Evolutionary conservation across 371 early-diverging fungal genomes (phyloP).

Genomic region (Mortierella sp.): DNA sequence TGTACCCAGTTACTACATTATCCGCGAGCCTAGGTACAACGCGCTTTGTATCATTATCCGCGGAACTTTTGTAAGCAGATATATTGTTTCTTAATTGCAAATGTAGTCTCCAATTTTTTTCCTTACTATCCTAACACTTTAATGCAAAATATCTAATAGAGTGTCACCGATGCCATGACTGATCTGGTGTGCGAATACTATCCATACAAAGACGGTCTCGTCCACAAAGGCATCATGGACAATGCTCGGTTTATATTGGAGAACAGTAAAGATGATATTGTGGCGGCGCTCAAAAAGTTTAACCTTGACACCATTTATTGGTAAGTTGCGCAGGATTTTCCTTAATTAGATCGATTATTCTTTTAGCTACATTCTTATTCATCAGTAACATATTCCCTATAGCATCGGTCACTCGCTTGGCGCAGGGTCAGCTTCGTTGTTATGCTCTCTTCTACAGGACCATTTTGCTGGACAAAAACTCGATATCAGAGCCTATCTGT

Average conservation of each 20-base stretch:
- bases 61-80: slow-evolving; percentile 79
- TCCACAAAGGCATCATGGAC: slow-evolving; percentile 86
- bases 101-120: background rate
- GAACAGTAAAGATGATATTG: slow-evolving; percentile 51
- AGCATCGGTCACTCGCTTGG: slow-evolving; percentile 87
- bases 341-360: too few species aligned
- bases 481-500: slow-evolving; percentile 64
- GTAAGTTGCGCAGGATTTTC: slow-evolving; percentile 12
- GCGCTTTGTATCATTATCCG: slow-evolving; percentile 85
- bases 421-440: slow-evolving; percentile 80
- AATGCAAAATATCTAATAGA: slow-evolving; percentile 57
- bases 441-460: slow-evolving; percentile 62
- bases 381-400: slow-evolving; percentile 51
- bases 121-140: background rate
- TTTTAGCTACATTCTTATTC: too few species aligned
- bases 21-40: slow-evolving; percentile 75
- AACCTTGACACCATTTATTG: slow-evolving; percentile 55
- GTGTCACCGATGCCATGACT: slow-evolving; percentile 85
- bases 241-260: slow-evolving; percentile 75
- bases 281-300: slow-evolving; percentile 49
- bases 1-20: slow-evolving; percentile 84
- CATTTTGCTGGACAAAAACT: slow-evolving; percentile 55
- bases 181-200: slow-evolving; percentile 91
- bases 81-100: background rate
- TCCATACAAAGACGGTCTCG: slow-evolving; percentile 88